Base-by-base conservation (phyloP, 345 rosid species). In the Euphorbia tirucalli region DNA sequence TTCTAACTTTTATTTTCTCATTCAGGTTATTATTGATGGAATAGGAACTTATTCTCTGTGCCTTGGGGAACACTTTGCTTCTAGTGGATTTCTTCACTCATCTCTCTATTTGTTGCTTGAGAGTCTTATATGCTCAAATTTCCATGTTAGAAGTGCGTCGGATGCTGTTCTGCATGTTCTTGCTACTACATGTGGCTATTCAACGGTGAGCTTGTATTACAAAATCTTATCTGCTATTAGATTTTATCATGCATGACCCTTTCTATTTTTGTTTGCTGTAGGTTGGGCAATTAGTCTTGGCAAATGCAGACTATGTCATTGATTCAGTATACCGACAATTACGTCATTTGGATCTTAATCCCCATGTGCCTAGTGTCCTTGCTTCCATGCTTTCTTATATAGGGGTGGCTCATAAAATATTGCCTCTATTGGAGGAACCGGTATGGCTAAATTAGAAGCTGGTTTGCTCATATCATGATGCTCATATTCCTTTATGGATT, bases 311-410 rank as follows among this genome's bases (percentile, higher is more conserved):
- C 78, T 94, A 94, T 72, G 74, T 94, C 44, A 59, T 92, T 70
- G 99, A 94, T 79, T 92, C 99, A 71, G 79, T 94, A 50, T 92
- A 95, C 79, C 93, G 83, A 71, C 99, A 94, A 69, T 77, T 94
- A 49, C 93, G 91, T 28, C 99, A 92, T 80, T 75, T 94, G 73
- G 93, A 94, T 88, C 90, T 92, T 69, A 88, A 94, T 71, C 92
- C 97, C 62, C 93, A 83, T 66, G 92, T 86, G 64, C 99, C 99
- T 58, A 86, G 82, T 86, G 99, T 94, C 71, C 93, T 94, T 75
- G 96, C 99, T 75, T 87, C 97, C 56, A 79, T 94, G 92, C 97
- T 94, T 81, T 94, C 99, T 61, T 94, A 87, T 78, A 76, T 94
- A 39, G 97, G 99, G 68, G 90, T 88, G 65, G 96, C 97, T 44